Conservation (phyloP, 2,329 filamentous ascomycete genomes). For the Paecilomyces fulvus region DNA sequence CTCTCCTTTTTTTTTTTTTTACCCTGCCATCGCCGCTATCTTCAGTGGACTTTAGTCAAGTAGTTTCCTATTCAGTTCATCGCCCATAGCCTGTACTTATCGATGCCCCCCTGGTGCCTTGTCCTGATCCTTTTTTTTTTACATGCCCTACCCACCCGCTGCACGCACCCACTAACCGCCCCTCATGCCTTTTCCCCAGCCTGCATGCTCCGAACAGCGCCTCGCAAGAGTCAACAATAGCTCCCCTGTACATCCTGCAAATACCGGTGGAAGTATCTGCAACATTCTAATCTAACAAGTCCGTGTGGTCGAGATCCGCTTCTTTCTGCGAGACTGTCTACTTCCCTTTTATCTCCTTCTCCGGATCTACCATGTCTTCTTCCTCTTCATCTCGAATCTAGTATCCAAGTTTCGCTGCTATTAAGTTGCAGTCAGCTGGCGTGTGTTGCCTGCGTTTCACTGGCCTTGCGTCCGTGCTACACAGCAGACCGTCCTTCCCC, state of each 20-base stretch:
- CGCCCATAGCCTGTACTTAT: not conserved
- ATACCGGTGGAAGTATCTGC: not conserved
- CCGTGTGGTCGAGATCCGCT: not conserved
- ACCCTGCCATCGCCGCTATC: not conserved
- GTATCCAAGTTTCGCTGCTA: constrained; percentile 22
- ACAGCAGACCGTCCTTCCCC: not conserved
- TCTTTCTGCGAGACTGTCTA: constrained; percentile 14
- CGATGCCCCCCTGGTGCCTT: not conserved
- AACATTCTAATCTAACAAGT: not conserved
- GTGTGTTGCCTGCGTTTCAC: constrained; percentile 8
- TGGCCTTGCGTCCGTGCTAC: constrained; percentile 16
- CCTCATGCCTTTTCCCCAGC: not conserved
- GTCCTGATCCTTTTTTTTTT: not conserved
- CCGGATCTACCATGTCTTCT: constrained; percentile 40
- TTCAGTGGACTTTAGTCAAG: not conserved
- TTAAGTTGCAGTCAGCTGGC: not conserved
- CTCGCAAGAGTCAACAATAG: not conserved
- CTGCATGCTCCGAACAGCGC: not conserved
- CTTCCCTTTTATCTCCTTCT: constrained; percentile 33
- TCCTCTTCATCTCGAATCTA: constrained; percentile 38
- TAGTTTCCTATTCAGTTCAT: not conserved
- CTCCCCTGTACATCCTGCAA: not conserved
- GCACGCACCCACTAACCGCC: not conserved
- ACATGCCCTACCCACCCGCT: not conserved
- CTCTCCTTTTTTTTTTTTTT: constrained; percentile 3